A percentile compares a stretch with the other conserved stretches of the same genome.
phyloP scores from a whole-genome alignment of 2,329 filamentous ascomycete species.

The Trichoderma asperellum region DNA sequence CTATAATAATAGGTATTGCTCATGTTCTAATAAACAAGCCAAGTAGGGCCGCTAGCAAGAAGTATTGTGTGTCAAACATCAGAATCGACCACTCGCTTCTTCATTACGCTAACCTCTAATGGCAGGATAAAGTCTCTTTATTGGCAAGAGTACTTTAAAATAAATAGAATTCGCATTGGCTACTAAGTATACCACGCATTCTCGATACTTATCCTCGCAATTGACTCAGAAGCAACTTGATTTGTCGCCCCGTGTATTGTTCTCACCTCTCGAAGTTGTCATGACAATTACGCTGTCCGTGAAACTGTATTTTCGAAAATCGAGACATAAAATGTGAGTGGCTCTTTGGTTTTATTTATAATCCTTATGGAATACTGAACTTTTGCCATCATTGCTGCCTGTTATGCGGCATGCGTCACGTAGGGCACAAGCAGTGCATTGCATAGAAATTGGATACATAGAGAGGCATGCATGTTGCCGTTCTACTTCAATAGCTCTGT shows the following conservation, averaged over 20 bases:
- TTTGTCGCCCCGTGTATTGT: not conserved
- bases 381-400: not conserved
- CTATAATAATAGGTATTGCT: not conserved
- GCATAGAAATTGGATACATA: not conserved
- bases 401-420: not conserved
- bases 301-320: not conserved
- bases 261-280: not conserved
- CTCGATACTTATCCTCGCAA: not conserved
- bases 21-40: not conserved
- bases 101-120: not conserved
- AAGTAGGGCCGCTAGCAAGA: not conserved
- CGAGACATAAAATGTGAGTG: not conserved
- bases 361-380: not conserved
- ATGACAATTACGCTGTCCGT: not conserved
- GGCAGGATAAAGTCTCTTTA: conserved; percentile 4
- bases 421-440: not conserved
- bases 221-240: not conserved
- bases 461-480: not conserved
- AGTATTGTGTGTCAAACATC: not conserved
- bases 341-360: not conserved
- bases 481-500: not conserved
- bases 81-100: not conserved
- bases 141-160: not conserved
- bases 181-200: not conserved
- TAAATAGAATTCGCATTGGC: no score